phyloP scores from a whole-genome alignment of 2,329 filamentous ascomycete species.

The Pseudopithomyces maydicus region DNA sequence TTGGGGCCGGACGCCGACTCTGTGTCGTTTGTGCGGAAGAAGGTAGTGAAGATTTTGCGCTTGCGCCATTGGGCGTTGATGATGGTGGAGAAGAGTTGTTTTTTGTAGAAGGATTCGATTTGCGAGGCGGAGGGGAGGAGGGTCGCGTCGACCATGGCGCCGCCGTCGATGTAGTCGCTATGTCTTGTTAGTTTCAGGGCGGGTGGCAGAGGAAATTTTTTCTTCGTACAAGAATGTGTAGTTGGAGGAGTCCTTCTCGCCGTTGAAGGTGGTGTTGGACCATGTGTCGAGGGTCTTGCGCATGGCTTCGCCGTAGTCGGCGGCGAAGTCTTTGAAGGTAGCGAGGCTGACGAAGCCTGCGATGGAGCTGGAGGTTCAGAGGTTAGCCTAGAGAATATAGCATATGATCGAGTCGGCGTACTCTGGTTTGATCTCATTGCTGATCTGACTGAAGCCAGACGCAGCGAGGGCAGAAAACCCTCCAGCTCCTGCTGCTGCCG shows the following conservation, averaged over 20 bases:
- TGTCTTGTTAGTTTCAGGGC: not conserved
- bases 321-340: slow-evolving; percentile 4
- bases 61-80: slow-evolving; percentile 4
- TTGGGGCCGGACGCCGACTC: not conserved
- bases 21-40: not conserved
- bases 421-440: slow-evolving; percentile 5
- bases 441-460: not conserved
- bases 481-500: not conserved
- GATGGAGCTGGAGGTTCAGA: not conserved
- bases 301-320: not conserved
- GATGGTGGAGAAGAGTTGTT: not conserved
- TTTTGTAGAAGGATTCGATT: slow-evolving; percentile 5
- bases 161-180: not conserved
- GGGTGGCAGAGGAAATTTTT: not conserved
- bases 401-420: not conserved
- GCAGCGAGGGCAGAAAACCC: not conserved
- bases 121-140: not conserved
- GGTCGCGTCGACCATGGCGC: not conserved
- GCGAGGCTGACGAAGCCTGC: slow-evolving; percentile 1
- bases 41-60: slow-evolving; percentile 2
- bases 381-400: not conserved
- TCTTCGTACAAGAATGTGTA: not conserved
- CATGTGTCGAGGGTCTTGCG: not conserved
- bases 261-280: not conserved
- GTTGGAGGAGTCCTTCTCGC: not conserved